phyloP scores from a whole-genome alignment of 169 alveolate genomes.

The Eimeria praecox region DNA sequence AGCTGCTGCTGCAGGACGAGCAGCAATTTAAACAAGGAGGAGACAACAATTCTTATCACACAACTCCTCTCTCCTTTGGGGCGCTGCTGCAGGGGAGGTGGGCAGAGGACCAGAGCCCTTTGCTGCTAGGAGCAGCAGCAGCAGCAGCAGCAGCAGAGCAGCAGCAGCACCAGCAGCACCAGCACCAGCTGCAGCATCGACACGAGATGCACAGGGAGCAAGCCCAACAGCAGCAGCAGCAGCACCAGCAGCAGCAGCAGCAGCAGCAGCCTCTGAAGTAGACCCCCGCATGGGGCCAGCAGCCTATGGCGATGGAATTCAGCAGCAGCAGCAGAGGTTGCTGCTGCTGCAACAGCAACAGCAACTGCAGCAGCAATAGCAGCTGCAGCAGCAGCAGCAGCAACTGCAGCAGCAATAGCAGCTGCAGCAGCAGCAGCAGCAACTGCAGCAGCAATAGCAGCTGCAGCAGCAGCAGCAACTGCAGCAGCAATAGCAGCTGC shows the following conservation, averaged over 20 bases:
- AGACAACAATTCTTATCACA: neutral
- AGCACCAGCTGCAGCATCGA: conserved; percentile 3
- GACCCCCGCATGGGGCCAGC: neutral
- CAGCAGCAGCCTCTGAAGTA: conserved; percentile 22
- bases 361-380: conserved; percentile 1
- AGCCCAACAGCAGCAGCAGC: conserved; percentile 15
- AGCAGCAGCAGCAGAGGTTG: neutral
- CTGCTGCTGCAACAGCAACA: neutral
- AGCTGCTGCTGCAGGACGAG: neutral
- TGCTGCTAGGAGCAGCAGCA: neutral
- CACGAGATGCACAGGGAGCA: neutral
- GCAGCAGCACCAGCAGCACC: conserved; percentile 45
- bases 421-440: neutral
- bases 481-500: neutral
- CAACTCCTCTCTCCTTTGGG: conserved; percentile 8
- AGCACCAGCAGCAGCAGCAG: conserved; percentile 44
- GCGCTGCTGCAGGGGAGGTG: conserved; percentile 17
- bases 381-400: neutral
- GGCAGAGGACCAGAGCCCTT: conserved; percentile 32
- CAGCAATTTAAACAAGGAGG: neutral
- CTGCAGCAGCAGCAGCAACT: neutral
- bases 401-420: neutral
- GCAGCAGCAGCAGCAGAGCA: conserved; percentile 26
- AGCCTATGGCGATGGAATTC: neutral
- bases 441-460: no score